Evolutionary conservation across 2,329 filamentous ascomycete genomes (phyloP).

Genomic region (Cytospora leucostoma): DNA sequence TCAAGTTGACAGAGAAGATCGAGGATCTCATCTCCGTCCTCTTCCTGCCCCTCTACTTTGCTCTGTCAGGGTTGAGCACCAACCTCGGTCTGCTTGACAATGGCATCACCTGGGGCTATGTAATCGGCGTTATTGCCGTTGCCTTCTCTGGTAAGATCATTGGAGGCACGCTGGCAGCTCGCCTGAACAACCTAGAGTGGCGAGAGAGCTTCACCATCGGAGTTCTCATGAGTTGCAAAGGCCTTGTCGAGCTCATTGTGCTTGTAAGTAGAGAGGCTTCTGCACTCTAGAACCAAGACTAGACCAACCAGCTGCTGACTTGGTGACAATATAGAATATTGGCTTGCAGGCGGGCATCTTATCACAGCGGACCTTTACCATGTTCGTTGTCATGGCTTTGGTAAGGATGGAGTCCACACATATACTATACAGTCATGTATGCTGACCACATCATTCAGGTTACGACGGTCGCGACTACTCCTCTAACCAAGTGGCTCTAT

Average conservation of each 20-base stretch:
- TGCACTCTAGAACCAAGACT: neutral
- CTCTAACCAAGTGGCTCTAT: slow-evolving; percentile 72
- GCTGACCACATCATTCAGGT: slow-evolving; percentile 40
- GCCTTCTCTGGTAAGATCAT: slow-evolving; percentile 85
- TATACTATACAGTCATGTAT: too few relatives aligned
- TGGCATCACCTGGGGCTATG: slow-evolving; percentile 86
- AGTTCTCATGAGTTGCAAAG: slow-evolving; percentile 94
- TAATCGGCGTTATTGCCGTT: slow-evolving; percentile 76
- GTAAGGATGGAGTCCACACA: slow-evolving; percentile 18
- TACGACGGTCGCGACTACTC: slow-evolving; percentile 82
- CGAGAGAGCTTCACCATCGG: slow-evolving; percentile 87
- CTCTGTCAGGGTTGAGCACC: slow-evolving; percentile 85
- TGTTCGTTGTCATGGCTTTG: slow-evolving; percentile 92
- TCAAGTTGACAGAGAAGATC: slow-evolving; percentile 90
- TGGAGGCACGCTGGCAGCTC: slow-evolving; percentile 78
- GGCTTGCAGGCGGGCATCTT: slow-evolving; percentile 82
- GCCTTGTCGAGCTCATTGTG: slow-evolving; percentile 93
- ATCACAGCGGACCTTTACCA: slow-evolving; percentile 80
- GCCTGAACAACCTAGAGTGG: slow-evolving; percentile 78
- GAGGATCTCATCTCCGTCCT: slow-evolving; percentile 85
- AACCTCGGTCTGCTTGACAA: slow-evolving; percentile 80
- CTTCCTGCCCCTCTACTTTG: slow-evolving; percentile 90
- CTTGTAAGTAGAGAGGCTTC: slow-evolving; percentile 56
- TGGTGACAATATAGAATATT: slow-evolving; percentile 53
- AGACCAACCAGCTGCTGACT: slow-evolving; percentile 20